A percentile compares a stretch with the other conserved stretches of the same genome.
Conservation (phyloP, 768 basidiomycete genomes). For the Hydnomerulius pinastri region DNA sequence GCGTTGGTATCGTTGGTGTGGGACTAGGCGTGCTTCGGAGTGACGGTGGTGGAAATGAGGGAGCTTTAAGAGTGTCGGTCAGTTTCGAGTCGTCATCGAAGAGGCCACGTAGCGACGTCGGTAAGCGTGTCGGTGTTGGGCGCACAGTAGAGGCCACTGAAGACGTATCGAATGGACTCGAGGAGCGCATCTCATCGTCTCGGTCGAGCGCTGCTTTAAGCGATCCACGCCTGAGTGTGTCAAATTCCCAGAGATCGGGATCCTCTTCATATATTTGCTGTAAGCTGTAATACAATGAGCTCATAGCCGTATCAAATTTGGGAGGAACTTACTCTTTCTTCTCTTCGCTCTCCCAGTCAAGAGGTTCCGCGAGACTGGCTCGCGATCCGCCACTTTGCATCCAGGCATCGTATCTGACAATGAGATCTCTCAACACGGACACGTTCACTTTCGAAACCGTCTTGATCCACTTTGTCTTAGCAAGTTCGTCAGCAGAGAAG, state of each 20-base stretch:
- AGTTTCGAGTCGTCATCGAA: constrained; percentile 63
- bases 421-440: constrained; percentile 74
- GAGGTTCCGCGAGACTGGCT: constrained; percentile 71
- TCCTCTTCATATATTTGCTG: constrained; percentile 26
- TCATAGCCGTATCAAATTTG: not conserved
- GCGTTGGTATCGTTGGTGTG: constrained; percentile 25
- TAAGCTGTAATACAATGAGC: constrained; percentile 15
- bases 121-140: constrained; percentile 54
- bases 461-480: constrained; percentile 90
- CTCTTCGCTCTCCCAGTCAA: constrained; percentile 74
- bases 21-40: constrained; percentile 28
- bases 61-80: constrained; percentile 45
- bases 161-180: constrained; percentile 13
- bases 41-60: constrained; percentile 34
- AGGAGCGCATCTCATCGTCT: constrained; percentile 25
- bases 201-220: constrained; percentile 21
- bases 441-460: constrained; percentile 65
- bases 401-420: constrained; percentile 78
- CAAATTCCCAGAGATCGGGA: constrained; percentile 73
- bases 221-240: constrained; percentile 58
- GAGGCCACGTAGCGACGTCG: constrained; percentile 74
- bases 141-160: constrained; percentile 49
- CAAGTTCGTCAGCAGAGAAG: constrained; percentile 84
- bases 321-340: constrained; percentile 46
- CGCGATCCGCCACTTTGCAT: constrained; percentile 65